These are phyloP conservation scores for Sutorius australiensis DNA, from an alignment of 768 basidiomycete genomes.

Conservation along the genomic window DNA sequence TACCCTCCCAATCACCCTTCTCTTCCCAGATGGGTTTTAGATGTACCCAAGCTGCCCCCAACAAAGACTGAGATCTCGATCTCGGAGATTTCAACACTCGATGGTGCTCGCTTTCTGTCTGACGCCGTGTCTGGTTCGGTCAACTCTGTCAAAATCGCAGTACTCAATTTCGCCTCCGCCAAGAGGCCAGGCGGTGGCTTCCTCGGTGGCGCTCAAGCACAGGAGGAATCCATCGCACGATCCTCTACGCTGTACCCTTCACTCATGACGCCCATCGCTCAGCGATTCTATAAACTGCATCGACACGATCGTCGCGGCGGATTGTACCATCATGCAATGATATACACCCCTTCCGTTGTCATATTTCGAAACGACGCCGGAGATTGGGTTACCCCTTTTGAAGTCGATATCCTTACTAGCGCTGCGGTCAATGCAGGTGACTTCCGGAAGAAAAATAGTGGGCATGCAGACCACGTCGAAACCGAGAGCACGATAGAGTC, in stretches of 20 bases:
- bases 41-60: slow-evolving; percentile 7
- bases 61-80: slow-evolving; percentile 41
- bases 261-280: slow-evolving; percentile 51
- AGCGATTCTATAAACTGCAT: slow-evolving; percentile 63
- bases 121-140: slow-evolving; percentile 13
- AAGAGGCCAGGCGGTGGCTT: slow-evolving; percentile 77
- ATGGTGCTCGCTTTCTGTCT: slow-evolving; percentile 48
- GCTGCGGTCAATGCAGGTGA: slow-evolving; percentile 72
- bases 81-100: slow-evolving; percentile 60
- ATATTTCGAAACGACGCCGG: slow-evolving; percentile 65
- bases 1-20: slow-evolving; percentile 46
- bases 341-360: slow-evolving; percentile 62
- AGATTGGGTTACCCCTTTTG: slow-evolving; percentile 50
- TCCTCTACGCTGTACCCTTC: slow-evolving; percentile 67
- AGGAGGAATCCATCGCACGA: slow-evolving; percentile 78
- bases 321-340: slow-evolving; percentile 76
- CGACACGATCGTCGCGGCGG: slow-evolving; percentile 44
- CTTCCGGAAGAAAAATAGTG: slow-evolving; percentile 31
- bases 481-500: slow-evolving; percentile 42
- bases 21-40: slow-evolving; percentile 44
- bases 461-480: slow-evolving; percentile 8
- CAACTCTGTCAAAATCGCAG: slow-evolving; percentile 41
- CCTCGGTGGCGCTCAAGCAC: slow-evolving; percentile 65
- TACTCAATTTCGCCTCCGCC: slow-evolving; percentile 77
- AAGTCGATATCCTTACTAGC: slow-evolving; percentile 64